These are phyloP conservation scores for Gremmenia infestans DNA, from an alignment of 2,329 filamentous ascomycete species.

Conservation along the genomic window DNA sequence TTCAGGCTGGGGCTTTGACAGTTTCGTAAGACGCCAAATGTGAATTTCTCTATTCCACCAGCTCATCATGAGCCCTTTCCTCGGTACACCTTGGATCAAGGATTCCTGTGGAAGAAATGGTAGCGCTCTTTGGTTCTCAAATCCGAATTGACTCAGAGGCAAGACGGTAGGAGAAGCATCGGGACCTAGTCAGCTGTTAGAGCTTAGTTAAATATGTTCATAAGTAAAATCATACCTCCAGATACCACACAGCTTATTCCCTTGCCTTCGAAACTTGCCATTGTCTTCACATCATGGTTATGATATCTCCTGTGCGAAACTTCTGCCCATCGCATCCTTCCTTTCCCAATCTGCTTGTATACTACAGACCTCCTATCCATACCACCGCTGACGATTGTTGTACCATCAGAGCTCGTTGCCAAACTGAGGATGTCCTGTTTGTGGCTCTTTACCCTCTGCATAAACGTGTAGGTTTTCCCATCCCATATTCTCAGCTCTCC, in stretches of 20 bases:
- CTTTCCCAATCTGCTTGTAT: constrained; percentile 63
- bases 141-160: constrained; percentile 70
- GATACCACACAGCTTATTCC: constrained; percentile 84
- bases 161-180: constrained; percentile 80
- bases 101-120: constrained; percentile 79
- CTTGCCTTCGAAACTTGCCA: constrained; percentile 82
- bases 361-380: constrained; percentile 85
- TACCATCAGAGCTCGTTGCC: constrained; percentile 74
- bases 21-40: constrained; percentile 62
- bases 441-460: constrained; percentile 81
- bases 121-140: constrained; percentile 76
- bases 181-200: constrained; percentile 55
- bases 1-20: constrained; percentile 7
- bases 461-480: constrained; percentile 82
- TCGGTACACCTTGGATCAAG: constrained; percentile 66
- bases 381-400: constrained; percentile 79
- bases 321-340: constrained; percentile 71
- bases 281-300: constrained; percentile 89
- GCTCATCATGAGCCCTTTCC: constrained; percentile 71
- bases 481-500: constrained; percentile 94
- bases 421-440: constrained; percentile 87
- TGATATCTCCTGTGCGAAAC: constrained; percentile 84
- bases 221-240: constrained; percentile 59
- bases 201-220: constrained; percentile 9
- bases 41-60: constrained; percentile 90